A percentile compares a stretch with the other conserved stretches of the same genome.
Evolutionary conservation across 2,329 filamentous ascomycete species (phyloP).

Genomic region (Curvularia sp.): DNA sequence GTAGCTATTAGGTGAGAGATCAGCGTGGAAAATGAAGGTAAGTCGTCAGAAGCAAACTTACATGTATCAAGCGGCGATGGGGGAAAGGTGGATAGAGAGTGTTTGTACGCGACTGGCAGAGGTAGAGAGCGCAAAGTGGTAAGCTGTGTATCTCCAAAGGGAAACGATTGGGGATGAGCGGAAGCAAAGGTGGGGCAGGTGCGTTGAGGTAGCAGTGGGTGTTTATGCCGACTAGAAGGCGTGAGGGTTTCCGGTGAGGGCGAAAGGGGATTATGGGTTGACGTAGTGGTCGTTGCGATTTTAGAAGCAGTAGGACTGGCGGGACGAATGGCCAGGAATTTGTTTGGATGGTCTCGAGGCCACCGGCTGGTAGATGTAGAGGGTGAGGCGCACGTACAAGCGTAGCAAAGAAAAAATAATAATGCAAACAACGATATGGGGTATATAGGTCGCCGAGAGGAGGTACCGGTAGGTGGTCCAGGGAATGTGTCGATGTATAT

Average conservation of each 20-base stretch:
- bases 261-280: slow-evolving; percentile 8
- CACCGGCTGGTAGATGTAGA: slow-evolving; percentile 13
- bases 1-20: slow-evolving; percentile 2
- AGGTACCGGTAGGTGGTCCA: slow-evolving; percentile 31
- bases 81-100: neutral
- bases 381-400: slow-evolving; percentile 26
- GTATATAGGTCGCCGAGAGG: slow-evolving; percentile 22
- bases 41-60: slow-evolving; percentile 5
- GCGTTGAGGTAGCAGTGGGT: slow-evolving; percentile 3
- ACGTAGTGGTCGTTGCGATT: slow-evolving; percentile 6
- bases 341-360: slow-evolving; percentile 11
- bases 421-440: slow-evolving; percentile 21
- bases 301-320: slow-evolving; percentile 14
- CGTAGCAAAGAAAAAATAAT: slow-evolving; percentile 9
- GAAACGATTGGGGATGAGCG: slow-evolving; percentile 13
- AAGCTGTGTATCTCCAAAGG: slow-evolving; percentile 1
- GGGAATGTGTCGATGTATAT: slow-evolving; percentile 27
- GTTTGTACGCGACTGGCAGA: neutral
- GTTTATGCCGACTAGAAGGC: slow-evolving; percentile 11
- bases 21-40: neutral
- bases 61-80: slow-evolving; percentile 1
- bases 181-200: slow-evolving; percentile 21
- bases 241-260: slow-evolving; percentile 12
- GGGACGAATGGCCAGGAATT: slow-evolving; percentile 10
- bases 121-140: neutral